Percentiles rank a stretch among this genome's conserved stretches.
Evolutionary conservation across 768 basidiomycete genomes (phyloP).

Genomic region (Boletus tomentosulus): DNA sequence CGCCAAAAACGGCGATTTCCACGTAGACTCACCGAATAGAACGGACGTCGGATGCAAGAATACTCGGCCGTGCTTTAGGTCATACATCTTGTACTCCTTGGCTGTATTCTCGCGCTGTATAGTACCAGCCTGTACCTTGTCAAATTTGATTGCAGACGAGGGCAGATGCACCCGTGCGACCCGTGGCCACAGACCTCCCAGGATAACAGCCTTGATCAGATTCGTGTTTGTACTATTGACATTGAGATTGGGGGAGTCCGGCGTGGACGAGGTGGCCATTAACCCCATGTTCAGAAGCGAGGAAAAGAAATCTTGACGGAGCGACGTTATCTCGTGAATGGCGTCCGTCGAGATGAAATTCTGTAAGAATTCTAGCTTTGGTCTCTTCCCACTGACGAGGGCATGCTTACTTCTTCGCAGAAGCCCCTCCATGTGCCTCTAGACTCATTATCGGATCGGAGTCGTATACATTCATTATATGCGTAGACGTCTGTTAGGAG

Average conservation of each 20-base stretch:
- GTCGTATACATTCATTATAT: slow-evolving; percentile 57
- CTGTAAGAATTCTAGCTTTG: slow-evolving; percentile 32
- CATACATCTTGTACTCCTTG: slow-evolving; percentile 79
- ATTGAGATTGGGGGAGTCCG: slow-evolving; percentile 53
- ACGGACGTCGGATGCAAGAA: slow-evolving; percentile 84
- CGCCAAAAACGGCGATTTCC: slow-evolving; percentile 75
- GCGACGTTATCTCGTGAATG: slow-evolving; percentile 71
- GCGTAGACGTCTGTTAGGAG: slow-evolving; percentile 78
- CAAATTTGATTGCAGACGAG: slow-evolving; percentile 71
- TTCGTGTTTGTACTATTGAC: slow-evolving; percentile 61
- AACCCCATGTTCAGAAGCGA: slow-evolving; percentile 72
- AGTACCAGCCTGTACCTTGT: slow-evolving; percentile 79
- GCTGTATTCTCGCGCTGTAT: slow-evolving; percentile 82
- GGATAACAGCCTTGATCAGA: slow-evolving; percentile 78
- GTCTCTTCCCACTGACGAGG: neutral
- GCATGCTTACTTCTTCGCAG: slow-evolving; percentile 57
- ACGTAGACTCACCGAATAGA: slow-evolving; percentile 65
- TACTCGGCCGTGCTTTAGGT: slow-evolving; percentile 57
- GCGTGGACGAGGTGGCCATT: slow-evolving; percentile 44
- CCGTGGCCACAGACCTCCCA: slow-evolving; percentile 85
- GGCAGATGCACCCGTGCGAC: slow-evolving; percentile 77
- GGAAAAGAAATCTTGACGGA: slow-evolving; percentile 73
- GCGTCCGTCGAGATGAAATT: slow-evolving; percentile 78
- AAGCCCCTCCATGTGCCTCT: slow-evolving; percentile 48
- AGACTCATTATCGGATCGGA: slow-evolving; percentile 49